Percentiles rank a stretch among this genome's conserved stretches.
These are phyloP conservation scores for Corymbia maculata DNA, from an alignment of 345 rosid species.

Conservation along the genomic window DNA sequence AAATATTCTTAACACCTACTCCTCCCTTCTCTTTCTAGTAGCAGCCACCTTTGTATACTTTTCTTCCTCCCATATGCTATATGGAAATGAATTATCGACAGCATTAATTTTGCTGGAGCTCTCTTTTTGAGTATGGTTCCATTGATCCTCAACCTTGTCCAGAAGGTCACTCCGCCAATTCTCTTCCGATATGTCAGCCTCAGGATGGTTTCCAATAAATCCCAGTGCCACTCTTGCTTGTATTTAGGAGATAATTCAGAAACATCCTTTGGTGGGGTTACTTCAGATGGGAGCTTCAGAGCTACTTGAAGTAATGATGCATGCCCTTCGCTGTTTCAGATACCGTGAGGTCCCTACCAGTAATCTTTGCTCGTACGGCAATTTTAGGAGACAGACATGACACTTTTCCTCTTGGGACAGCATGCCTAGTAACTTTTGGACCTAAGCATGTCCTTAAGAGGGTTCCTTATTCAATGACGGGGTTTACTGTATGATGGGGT, in stretches of 20 bases:
- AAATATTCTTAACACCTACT: conserved; percentile 52
- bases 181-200: conserved; percentile 30
- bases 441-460: too few relatives aligned
- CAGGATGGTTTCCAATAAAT: conserved; percentile 33
- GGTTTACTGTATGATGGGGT: too few relatives aligned
- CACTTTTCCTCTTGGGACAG: conserved; percentile 43
- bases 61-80: conserved; percentile 83
- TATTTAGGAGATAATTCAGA: conserved; percentile 29
- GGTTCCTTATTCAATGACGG: too few relatives aligned
- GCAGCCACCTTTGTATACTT: conserved; percentile 20
- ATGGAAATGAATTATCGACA: conserved; percentile 48
- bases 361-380: conserved; percentile 42
- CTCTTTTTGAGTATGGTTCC: conserved; percentile 47
- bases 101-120: conserved; percentile 13
- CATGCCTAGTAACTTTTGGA: conserved; percentile 28
- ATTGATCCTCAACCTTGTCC: conserved; percentile 49
- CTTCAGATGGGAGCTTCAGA: conserved; percentile 76
- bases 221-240: conserved; percentile 74
- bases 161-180: conserved; percentile 38
- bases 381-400: conserved; percentile 47
- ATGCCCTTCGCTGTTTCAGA: conserved; percentile 63
- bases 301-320: conserved; percentile 44
- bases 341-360: conserved; percentile 69
- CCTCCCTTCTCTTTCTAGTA: conserved; percentile 63
- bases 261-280: conserved; percentile 47